Base-by-base conservation (phyloP, 208 protist species). In the Trypanosoma rangeli region DNA sequence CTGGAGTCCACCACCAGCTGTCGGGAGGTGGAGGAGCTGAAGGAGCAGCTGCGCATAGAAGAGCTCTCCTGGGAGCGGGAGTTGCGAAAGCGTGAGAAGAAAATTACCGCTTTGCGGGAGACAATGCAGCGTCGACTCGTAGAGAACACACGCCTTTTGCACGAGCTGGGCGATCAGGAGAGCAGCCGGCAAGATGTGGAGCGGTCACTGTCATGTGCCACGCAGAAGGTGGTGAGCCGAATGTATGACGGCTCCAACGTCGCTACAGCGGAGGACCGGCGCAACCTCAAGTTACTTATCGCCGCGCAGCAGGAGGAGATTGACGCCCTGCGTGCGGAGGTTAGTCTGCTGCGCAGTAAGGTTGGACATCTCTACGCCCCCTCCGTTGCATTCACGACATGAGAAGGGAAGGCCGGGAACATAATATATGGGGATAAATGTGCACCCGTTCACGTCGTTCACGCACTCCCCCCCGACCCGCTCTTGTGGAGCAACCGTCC, bases 261-360 rank as follows among this genome's bases (percentile, higher is more conserved):
- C 8, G 94, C 92, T n/a, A 94, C 92, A 24, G 79, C 72, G 56
- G 76, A 86, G 46, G 92, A 97, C 56, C 80, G 89, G 15, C 73
- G 75, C 55, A 92, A 91, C 22, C 80, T 97, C 24, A 81, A 88
- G n/a, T 76, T 93, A 26, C 82, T 97, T 4, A 94, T 98, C 13
- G 69, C 85, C 5, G 83, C 91, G 31, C 96, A 98, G 78, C 86
- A 95, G 69, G 82, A 90, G 53, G 96, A 98, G 73, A 95, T 98
- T 46, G 94, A 97, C n/a, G 87, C 90, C 12, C 83, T 98, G 22
- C 91, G 82, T 22, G 81, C 84, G 0, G 96, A 98, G 73, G 93
- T 98, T 39, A 69, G 84, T 37, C 96, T 98, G 87, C 78, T 98
- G 71, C 80, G 86, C 15, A 82, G 94, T 18, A 98, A 98, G 69